Conservation (phyloP, 2,329 filamentous ascomycete species). For the Pseudogymnoascus sp. region DNA sequence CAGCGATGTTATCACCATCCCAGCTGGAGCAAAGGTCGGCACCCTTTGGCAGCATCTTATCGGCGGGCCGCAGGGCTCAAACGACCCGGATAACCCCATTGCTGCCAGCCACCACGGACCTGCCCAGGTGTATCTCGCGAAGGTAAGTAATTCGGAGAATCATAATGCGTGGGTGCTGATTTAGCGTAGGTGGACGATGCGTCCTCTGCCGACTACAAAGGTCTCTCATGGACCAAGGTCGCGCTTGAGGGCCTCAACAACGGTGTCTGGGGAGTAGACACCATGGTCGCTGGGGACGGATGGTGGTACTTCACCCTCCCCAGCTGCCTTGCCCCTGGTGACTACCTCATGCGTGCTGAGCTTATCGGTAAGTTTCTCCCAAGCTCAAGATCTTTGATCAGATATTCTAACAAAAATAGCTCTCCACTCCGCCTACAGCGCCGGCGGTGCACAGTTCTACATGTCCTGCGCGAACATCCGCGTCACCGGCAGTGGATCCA, state of each 20-base stretch:
- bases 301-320: slow-evolving; percentile 44
- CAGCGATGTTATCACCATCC: slow-evolving; percentile 36
- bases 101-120: slow-evolving; percentile 39
- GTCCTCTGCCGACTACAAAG: slow-evolving; percentile 20
- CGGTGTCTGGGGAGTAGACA: slow-evolving; percentile 22
- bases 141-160: slow-evolving; percentile 24
- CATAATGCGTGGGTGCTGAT: not conserved
- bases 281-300: slow-evolving; percentile 28
- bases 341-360: slow-evolving; percentile 48
- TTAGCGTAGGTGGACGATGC: slow-evolving; percentile 31
- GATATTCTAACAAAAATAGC: slow-evolving; percentile 21
- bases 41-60: slow-evolving; percentile 44
- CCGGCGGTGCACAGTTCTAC: slow-evolving; percentile 27
- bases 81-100: slow-evolving; percentile 41
- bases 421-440: slow-evolving; percentile 30
- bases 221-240: slow-evolving; percentile 38
- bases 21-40: slow-evolving; percentile 40
- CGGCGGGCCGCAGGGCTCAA: slow-evolving; percentile 36
- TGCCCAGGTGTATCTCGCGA: slow-evolving; percentile 37
- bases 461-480: slow-evolving; percentile 36
- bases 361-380: slow-evolving; percentile 35
- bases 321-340: slow-evolving; percentile 41
- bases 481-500: slow-evolving; percentile 37
- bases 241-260: slow-evolving; percentile 30
- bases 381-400: slow-evolving; percentile 37